These are phyloP conservation scores for Colletotrichum higginsianum DNA, from an alignment of 2,329 filamentous ascomycete species.

Conservation along the genomic window DNA sequence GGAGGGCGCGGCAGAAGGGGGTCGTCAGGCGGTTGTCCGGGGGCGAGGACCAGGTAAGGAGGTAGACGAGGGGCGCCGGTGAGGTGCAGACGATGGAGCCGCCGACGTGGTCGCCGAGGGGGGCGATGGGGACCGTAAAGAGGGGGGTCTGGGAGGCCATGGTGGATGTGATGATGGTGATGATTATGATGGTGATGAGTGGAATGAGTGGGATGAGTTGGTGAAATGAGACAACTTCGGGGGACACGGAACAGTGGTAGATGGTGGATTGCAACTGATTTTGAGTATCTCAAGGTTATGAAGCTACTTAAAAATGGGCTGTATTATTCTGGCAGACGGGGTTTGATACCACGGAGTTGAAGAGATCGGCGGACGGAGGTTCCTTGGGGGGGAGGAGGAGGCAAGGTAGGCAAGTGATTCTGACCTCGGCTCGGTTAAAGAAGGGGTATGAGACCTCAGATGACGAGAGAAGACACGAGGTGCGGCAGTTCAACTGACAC, in stretches of 20 bases:
- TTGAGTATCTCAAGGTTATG: background rate
- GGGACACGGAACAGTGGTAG: background rate
- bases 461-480: conserved; percentile 2
- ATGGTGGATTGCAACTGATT: background rate
- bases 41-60: conserved; percentile 79
- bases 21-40: conserved; percentile 84
- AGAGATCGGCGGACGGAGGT: background rate
- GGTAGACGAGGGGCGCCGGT: conserved; percentile 74
- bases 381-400: background rate
- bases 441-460: background rate
- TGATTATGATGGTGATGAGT: background rate
- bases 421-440: conserved; percentile 36
- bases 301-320: no score
- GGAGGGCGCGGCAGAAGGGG: conserved; percentile 76
- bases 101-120: conserved; percentile 60
- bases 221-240: background rate
- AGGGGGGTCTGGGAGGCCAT: conserved; percentile 56
- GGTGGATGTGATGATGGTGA: conserved; percentile 47
- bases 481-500: conserved; percentile 15
- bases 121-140: conserved; percentile 72
- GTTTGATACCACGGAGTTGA: conserved; percentile 3
- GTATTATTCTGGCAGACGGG: background rate
- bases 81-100: conserved; percentile 75
- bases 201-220: background rate
- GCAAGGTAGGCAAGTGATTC: conserved; percentile 6